Conservation (phyloP, 495 filamentous ascomycete species). For the Aspergillus sclerotiicarbonarius region DNA sequence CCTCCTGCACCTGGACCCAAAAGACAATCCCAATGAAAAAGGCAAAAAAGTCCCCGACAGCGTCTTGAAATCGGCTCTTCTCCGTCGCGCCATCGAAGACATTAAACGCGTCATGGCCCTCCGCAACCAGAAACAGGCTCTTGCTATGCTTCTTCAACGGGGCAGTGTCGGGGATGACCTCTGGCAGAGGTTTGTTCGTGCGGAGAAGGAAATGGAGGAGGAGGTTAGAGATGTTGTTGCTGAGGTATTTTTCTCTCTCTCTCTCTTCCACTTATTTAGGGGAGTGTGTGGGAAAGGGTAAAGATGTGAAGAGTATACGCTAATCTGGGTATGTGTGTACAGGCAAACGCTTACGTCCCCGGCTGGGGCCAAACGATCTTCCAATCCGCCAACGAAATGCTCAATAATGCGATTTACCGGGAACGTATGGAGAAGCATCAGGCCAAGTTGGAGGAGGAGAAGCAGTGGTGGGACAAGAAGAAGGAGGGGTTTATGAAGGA, state of each 20-base stretch:
- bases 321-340: too few species aligned
- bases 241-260: constrained; percentile 64
- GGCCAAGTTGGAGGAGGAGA: constrained; percentile 64
- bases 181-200: constrained; percentile 85
- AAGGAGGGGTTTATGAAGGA: constrained; percentile 83
- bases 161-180: constrained; percentile 95
- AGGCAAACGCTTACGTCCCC: constrained; percentile 84
- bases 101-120: constrained; percentile 86
- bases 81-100: constrained; percentile 86
- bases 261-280: too few species aligned
- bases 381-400: constrained; percentile 87
- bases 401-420: constrained; percentile 62
- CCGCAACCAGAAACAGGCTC: constrained; percentile 77
- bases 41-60: constrained; percentile 82
- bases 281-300: not conserved
- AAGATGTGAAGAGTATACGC: not conserved
- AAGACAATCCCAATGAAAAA: constrained; percentile 39
- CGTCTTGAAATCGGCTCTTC: constrained; percentile 82
- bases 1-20: constrained; percentile 80
- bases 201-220: constrained; percentile 97
- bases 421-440: constrained; percentile 64
- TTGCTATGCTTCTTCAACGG: constrained; percentile 76
- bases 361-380: constrained; percentile 94
- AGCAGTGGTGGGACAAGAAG: constrained; percentile 88
- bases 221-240: constrained; percentile 90